phyloP scores from a whole-genome alignment of 176 grass and related monocot genomes.

The Elymus sibiricus region DNA sequence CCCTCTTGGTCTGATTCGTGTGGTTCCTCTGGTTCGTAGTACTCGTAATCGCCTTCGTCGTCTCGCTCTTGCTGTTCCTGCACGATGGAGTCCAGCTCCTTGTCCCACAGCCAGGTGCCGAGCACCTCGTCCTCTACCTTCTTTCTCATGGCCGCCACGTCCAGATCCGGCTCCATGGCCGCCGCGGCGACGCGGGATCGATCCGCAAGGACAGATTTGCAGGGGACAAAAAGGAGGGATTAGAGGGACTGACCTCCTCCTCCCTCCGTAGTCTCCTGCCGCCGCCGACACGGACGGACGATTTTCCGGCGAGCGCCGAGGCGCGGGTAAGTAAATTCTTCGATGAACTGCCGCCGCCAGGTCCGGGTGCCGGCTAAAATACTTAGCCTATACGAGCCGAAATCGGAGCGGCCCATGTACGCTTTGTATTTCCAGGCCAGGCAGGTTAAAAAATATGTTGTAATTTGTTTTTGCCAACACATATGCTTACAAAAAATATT shows the following conservation, averaged over 20 bases:
- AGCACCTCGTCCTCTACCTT: not conserved
- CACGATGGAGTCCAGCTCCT: not conserved
- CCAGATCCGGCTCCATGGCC: not conserved
- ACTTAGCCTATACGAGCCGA: too few species aligned
- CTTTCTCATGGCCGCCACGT: not conserved
- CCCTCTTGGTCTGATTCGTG: not conserved
- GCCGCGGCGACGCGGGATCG: not conserved
- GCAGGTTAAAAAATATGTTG: too few species aligned
- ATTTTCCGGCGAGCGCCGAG: not conserved
- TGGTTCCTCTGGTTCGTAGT: not conserved
- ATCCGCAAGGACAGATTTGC: not conserved
- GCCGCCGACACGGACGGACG: not conserved
- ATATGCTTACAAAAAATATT: too few species aligned
- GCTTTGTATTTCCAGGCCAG: too few species aligned
- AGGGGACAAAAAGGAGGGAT: too few species aligned
- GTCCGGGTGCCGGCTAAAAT: too few species aligned
- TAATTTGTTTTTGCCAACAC: too few species aligned
- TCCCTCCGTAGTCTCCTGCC: not conserved
- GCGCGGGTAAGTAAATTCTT: too few species aligned
- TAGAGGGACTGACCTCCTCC: not conserved
- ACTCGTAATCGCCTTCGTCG: not conserved
- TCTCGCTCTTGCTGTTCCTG: not conserved
- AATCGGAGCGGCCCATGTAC: too few species aligned
- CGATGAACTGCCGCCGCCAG: not conserved
- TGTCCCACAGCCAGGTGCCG: not conserved